These are phyloP conservation scores for Mycena floridula DNA, from an alignment of 768 basidiomycete genomes.

Conservation along the genomic window DNA sequence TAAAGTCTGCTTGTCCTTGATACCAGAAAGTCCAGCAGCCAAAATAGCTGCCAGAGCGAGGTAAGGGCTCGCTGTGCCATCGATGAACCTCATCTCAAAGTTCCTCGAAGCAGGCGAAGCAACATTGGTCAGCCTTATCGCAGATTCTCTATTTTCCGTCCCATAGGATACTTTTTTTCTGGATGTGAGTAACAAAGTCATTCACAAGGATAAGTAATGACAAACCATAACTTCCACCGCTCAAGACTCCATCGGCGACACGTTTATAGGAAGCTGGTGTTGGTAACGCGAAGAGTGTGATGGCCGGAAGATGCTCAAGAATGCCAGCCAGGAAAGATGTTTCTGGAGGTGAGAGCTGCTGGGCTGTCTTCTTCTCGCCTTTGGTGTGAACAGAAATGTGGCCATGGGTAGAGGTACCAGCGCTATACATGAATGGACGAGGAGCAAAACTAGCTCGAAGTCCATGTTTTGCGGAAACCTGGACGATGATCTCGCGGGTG, in stretches of 20 bases:
- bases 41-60: conserved; percentile 52
- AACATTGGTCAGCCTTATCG: conserved; percentile 52
- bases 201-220: no score
- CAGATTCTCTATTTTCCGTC: conserved; percentile 60
- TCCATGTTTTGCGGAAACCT: conserved; percentile 60
- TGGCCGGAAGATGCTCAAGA: conserved; percentile 48
- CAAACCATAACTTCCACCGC: conserved; percentile 66
- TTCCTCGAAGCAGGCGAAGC: conserved; percentile 43
- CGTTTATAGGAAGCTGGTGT: conserved; percentile 56
- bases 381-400: conserved; percentile 59
- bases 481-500: conserved; percentile 62
- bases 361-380: conserved; percentile 12
- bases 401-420: conserved; percentile 53
- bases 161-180: no score
- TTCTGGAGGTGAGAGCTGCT: conserved; percentile 38
- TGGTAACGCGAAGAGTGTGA: conserved; percentile 55
- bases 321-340: conserved; percentile 56
- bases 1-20: conserved; percentile 33
- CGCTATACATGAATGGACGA: conserved; percentile 37
- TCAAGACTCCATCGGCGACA: conserved; percentile 60
- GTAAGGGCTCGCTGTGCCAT: conserved; percentile 62
- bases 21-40: conserved; percentile 46
- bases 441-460: conserved; percentile 64
- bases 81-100: conserved; percentile 57
- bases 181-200: no score